Base-by-base conservation (phyloP, 176 grass and related monocot species). In the Oryza coarctata region DNA sequence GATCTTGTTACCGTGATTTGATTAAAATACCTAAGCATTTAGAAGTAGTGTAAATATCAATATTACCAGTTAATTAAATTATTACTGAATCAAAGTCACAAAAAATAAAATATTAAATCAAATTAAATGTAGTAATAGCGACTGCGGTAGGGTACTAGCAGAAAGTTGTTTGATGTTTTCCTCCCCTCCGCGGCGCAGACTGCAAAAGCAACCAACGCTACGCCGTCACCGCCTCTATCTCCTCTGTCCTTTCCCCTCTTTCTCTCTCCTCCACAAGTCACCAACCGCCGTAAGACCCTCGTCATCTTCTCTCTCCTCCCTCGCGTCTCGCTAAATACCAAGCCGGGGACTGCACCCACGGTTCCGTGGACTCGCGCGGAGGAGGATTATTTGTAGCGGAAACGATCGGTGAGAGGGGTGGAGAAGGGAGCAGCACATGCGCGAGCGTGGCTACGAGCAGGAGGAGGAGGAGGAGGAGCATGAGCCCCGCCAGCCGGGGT, bases 81-180 rank as follows among this genome's bases (percentile, higher is more conserved):
- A 12, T 36, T n/a, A n/a, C n/a, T n/a, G n/a, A n/a, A n/a, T n/a
- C n/a, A n/a, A n/a, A n/a, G n/a, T n/a, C n/a, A n/a, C n/a, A n/a
- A n/a, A n/a, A n/a, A n/a, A n/a, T n/a, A n/a, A n/a, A n/a, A n/a
- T n/a, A n/a, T n/a, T n/a, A n/a, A 40, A 40, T 40, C 9, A n/a
- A 55, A 55, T 55, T 55, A n/a, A 55, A 55, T 55, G 50, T 55
- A 22, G 50, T 0, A 20, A 55, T 7, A 5, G 45, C 45, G 18
- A 49, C 45, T 49, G 45, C 45, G 5, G 5, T 2, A 49, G 15
- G 15, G 1, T 5, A 10, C 14, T 11, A 18, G 14, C 18, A 55
- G 50, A 55, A 49, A 79, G 79, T 73, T 72, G n/a, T 52, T 86
- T 80, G 84, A 73, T 73, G 31, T 86, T 62, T 81, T 80, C 10